Conservation (phyloP, 2,329 filamentous ascomycete genomes). For the Paracoccidioides brasiliensis region DNA sequence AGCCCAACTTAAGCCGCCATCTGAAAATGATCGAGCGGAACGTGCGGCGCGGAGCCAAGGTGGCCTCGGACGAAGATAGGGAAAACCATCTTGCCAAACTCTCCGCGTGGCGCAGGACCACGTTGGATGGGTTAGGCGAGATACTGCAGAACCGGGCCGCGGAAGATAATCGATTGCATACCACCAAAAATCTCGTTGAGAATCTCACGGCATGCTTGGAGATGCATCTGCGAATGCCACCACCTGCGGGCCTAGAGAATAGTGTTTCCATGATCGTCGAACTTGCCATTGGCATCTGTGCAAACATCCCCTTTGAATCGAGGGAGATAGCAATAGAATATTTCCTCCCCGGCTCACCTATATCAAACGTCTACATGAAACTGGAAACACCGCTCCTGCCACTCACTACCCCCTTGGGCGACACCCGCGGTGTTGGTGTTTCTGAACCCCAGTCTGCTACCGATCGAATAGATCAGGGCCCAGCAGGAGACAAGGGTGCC, state of each 20-base stretch:
- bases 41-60: conserved; percentile 61
- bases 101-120: conserved; percentile 85
- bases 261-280: conserved; percentile 88
- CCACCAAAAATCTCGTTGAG: conserved; percentile 57
- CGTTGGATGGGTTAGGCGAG: conserved; percentile 75
- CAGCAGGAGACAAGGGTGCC: conserved; percentile 8
- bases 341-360: conserved; percentile 59
- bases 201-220: conserved; percentile 57
- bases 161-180: conserved; percentile 50
- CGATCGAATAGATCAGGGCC: conserved; percentile 11
- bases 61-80: conserved; percentile 71
- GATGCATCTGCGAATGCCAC: conserved; percentile 61
- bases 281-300: conserved; percentile 70
- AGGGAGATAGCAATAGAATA: conserved; percentile 82
- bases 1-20: conserved; percentile 58
- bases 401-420: conserved; percentile 34
- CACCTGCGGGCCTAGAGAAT: conserved; percentile 70
- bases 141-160: conserved; percentile 53
- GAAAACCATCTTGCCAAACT: conserved; percentile 80
- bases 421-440: conserved; percentile 5
- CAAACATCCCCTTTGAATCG: conserved; percentile 79
- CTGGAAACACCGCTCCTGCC: conserved; percentile 56
- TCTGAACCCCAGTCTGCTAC: conserved; percentile 10
- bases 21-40: conserved; percentile 81
- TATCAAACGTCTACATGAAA: conserved; percentile 71